Conservation (phyloP, 305 asterid genomes). For the Fraxinus platypoda region DNA sequence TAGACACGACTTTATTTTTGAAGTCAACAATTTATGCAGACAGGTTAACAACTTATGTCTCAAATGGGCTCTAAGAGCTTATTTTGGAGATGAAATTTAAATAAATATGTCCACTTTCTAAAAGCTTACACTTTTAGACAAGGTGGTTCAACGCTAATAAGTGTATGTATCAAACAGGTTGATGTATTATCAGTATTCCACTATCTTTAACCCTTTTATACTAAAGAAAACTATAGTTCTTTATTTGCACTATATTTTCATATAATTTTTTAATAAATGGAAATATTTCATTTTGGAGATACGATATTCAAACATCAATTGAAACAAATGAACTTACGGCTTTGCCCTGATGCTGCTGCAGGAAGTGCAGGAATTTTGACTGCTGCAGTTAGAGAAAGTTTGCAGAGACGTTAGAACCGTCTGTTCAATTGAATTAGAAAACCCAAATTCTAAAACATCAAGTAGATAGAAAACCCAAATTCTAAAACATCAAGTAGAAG, state of each 20-base stretch:
- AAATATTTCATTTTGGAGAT: background rate
- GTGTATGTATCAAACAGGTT: background rate
- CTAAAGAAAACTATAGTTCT: background rate
- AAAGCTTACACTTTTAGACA: background rate
- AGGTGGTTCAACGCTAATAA: background rate
- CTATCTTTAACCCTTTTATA: background rate
- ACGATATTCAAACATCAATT: background rate
- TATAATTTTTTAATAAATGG: background rate
- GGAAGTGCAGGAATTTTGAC: constrained; percentile 96
- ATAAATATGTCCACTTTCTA: background rate
- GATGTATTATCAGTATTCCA: background rate
- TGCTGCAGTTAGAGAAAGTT: constrained; percentile 49
- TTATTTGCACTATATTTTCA: background rate
- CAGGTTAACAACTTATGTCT: background rate
- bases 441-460: background rate
- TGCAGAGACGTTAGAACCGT: background rate
- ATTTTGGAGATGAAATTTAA: background rate
- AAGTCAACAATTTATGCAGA: too few species aligned
- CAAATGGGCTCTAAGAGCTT: background rate
- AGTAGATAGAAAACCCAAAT: too few species aligned
- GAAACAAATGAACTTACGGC: constrained; percentile 46
- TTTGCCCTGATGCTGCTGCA: constrained; percentile 94
- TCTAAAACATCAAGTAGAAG: background rate
- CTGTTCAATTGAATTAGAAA: background rate
- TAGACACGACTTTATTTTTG: background rate